A percentile compares a stretch with the other conserved stretches of the same genome.
These are phyloP conservation scores for Aspergillus nidulans DNA, from an alignment of 495 filamentous ascomycete species.

Conservation along the genomic window DNA sequence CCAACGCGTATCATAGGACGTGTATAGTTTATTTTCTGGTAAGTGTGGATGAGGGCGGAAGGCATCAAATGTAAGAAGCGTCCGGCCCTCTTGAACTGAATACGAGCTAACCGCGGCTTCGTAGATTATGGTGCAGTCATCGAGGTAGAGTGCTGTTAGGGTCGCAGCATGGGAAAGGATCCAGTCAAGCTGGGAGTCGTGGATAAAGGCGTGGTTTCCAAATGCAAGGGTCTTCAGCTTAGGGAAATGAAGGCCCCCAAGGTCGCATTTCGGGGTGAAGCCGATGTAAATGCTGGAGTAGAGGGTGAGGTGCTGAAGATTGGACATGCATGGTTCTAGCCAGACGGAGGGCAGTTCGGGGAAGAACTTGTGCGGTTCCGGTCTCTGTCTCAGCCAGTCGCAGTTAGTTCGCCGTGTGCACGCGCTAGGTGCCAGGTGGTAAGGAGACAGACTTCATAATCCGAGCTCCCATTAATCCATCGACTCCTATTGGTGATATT, in stretches of 20 bases:
- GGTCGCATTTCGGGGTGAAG: slow-evolving; percentile 19
- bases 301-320: slow-evolving; percentile 23
- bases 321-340: slow-evolving; percentile 19
- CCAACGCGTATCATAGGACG: slow-evolving; percentile 20
- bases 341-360: slow-evolving; percentile 15
- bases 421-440: background rate
- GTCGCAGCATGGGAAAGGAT: slow-evolving; percentile 20
- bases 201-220: slow-evolving; percentile 21
- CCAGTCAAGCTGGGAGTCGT: slow-evolving; percentile 27
- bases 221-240: slow-evolving; percentile 20
- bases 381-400: too few species aligned
- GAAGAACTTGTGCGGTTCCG: background rate
- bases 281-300: slow-evolving; percentile 21
- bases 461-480: slow-evolving; percentile 4
- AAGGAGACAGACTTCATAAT: slow-evolving; percentile 12
- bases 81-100: background rate
- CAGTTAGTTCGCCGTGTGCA: background rate
- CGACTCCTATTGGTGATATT: slow-evolving; percentile 15
- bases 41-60: background rate
- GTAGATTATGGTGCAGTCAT: slow-evolving; percentile 20
- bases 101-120: slow-evolving; percentile 5
- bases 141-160: slow-evolving; percentile 21
- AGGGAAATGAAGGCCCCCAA: slow-evolving; percentile 19
- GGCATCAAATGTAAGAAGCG: background rate
- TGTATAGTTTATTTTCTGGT: background rate